Evolutionary conservation across 2,329 filamentous ascomycete species (phyloP).

Genomic region (Hyphodiscus sp.): DNA sequence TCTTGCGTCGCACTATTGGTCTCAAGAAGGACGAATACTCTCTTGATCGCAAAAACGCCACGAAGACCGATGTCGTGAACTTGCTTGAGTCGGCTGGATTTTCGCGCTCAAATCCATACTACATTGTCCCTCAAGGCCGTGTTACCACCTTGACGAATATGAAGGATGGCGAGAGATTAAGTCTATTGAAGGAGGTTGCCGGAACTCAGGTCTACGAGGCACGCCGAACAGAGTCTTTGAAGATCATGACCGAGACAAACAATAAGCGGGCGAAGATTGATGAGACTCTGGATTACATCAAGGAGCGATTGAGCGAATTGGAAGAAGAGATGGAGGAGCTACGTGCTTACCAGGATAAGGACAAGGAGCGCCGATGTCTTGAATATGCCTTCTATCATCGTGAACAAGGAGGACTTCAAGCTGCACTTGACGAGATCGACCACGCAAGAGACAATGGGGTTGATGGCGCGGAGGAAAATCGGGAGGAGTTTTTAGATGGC

Average conservation of each 20-base stretch:
- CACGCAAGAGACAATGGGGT: conserved; percentile 73
- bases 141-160: conserved; percentile 96
- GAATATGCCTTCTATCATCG: conserved; percentile 93
- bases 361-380: conserved; percentile 82
- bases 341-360: conserved; percentile 88
- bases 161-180: conserved; percentile 89
- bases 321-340: conserved; percentile 98
- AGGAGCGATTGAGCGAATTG: conserved; percentile 78
- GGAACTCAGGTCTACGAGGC: conserved; percentile 97
- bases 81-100: conserved; percentile 94
- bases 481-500: conserved; percentile 66
- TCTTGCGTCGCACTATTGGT: conserved; percentile 88
- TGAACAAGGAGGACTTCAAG: conserved; percentile 73
- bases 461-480: conserved; percentile 76
- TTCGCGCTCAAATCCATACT: conserved; percentile 95
- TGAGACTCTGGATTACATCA: conserved; percentile 84
- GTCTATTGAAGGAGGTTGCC: conserved; percentile 92
- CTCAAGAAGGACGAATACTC: conserved; percentile 99
- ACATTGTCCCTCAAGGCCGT: conserved; percentile 95
- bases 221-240: conserved; percentile 81
- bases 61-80: conserved; percentile 90
- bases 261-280: conserved; percentile 95
- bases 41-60: conserved; percentile 92
- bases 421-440: conserved; percentile 76
- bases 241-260: conserved; percentile 95